Evolutionary conservation across 2,329 filamentous ascomycete species (phyloP).

Genomic region (Microthyrium microscopicum): DNA sequence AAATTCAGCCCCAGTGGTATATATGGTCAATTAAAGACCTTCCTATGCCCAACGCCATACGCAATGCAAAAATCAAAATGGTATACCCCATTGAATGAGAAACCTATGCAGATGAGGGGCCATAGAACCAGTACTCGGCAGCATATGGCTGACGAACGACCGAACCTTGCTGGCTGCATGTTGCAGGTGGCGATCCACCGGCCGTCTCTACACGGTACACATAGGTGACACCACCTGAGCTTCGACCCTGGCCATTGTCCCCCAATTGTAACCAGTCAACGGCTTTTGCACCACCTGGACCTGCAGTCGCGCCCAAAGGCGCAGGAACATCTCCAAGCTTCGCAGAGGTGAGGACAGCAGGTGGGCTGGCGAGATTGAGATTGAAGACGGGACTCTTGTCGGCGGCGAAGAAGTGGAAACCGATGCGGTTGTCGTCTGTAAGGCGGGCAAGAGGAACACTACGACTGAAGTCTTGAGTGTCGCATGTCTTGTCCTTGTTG

Average conservation of each 20-base stretch:
- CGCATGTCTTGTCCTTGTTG: neutral
- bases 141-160: constrained; percentile 26
- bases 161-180: constrained; percentile 18
- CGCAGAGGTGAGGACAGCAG: constrained; percentile 28
- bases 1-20: no score
- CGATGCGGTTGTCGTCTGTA: constrained; percentile 27
- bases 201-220: constrained; percentile 34
- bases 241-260: constrained; percentile 20
- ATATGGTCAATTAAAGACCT: no score
- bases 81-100: no score
- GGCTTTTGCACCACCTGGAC: constrained; percentile 20
- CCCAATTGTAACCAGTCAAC: constrained; percentile 31
- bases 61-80: no score
- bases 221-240: constrained; percentile 23
- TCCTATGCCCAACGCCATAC: no score
- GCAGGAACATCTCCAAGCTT: constrained; percentile 36
- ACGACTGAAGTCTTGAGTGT: neutral
- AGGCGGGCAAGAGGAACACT: neutral
- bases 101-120: no score
- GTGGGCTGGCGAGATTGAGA: constrained; percentile 26
- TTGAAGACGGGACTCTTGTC: constrained; percentile 42
- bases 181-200: constrained; percentile 24
- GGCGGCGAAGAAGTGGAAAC: constrained; percentile 50
- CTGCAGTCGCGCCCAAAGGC: constrained; percentile 26
- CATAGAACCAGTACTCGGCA: constrained; percentile 32